Evolutionary conservation across 164 flowering plant genomes (phyloP).

Genomic region (Vitis rotundifolia): DNA sequence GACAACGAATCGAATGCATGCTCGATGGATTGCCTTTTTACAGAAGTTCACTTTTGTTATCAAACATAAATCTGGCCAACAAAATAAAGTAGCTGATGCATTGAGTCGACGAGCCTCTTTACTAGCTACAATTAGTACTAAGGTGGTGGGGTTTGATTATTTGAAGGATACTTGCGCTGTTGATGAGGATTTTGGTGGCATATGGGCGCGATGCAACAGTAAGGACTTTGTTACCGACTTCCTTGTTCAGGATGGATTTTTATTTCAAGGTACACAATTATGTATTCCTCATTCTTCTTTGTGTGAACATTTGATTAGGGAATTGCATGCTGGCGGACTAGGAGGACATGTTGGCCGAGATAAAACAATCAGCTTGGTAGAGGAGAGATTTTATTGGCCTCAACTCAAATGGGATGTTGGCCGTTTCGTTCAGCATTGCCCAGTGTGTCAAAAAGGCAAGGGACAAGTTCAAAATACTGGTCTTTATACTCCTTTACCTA

Average conservation of each 20-base stretch:
- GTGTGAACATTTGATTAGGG: neutral
- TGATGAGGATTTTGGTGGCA: neutral
- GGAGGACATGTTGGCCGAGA: neutral
- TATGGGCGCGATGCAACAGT: neutral
- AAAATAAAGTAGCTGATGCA: constrained; percentile 6
- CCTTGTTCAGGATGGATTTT: neutral
- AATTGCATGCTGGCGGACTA: neutral
- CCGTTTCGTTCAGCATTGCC: neutral
- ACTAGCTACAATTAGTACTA: neutral
- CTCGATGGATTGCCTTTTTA: constrained; percentile 3
- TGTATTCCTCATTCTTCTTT: neutral
- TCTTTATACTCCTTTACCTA: neutral
- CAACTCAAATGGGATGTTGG: neutral
- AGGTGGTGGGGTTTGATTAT: neutral
- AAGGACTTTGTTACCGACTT: neutral
- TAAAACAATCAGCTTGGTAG: neutral
- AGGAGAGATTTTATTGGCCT: neutral
- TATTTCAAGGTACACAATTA: neutral
- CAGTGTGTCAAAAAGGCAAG: neutral
- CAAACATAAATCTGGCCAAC: neutral
- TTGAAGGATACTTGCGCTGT: neutral
- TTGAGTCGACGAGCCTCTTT: neutral
- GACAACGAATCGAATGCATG: neutral
- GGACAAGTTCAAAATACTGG: neutral
- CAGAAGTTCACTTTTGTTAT: constrained; percentile 3